These are phyloP conservation scores for Loxodes magnus DNA, from an alignment of 73 alveolate species.

Conservation along the genomic window DNA sequence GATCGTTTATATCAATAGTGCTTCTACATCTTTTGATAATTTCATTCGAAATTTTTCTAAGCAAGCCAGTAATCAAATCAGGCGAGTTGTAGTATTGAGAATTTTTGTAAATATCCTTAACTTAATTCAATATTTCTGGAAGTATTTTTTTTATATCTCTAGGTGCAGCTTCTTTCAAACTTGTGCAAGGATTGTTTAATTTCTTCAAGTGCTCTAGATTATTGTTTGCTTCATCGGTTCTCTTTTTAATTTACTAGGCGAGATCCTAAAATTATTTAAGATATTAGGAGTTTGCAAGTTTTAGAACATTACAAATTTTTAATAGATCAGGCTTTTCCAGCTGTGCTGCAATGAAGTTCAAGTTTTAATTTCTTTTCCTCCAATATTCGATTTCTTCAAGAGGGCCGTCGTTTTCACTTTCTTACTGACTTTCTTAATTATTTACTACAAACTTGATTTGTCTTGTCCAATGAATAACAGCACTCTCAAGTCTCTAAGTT, in stretches of 20 bases:
- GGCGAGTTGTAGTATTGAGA: slow-evolving; percentile 76
- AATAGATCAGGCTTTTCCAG: slow-evolving; percentile 71
- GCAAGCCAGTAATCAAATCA: slow-evolving; percentile 80
- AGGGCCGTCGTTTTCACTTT: slow-evolving; percentile 72
- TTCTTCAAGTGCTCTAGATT: slow-evolving; percentile 61
- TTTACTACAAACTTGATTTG: slow-evolving; percentile 93
- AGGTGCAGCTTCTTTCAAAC: slow-evolving; percentile 67
- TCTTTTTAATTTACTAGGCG: slow-evolving; percentile 60
- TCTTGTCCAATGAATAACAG: slow-evolving; percentile 95
- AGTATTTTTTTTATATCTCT: slow-evolving; percentile 70
- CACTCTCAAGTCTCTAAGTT: slow-evolving; percentile 90
- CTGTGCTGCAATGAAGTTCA: slow-evolving; percentile 50
- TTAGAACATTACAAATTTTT: slow-evolving; percentile 58
- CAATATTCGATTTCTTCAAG: slow-evolving; percentile 77
- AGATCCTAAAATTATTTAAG: slow-evolving; percentile 58
- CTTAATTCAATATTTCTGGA: slow-evolving; percentile 72
- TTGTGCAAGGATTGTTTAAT: slow-evolving; percentile 71
- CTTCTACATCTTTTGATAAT: slow-evolving; percentile 81
- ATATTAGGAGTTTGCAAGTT: slow-evolving; percentile 64
- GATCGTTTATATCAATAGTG: slow-evolving; percentile 65
- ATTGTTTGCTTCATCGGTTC: slow-evolving; percentile 72
- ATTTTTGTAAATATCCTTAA: slow-evolving; percentile 71
- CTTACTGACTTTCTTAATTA: slow-evolving; percentile 82
- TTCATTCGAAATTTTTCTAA: slow-evolving; percentile 84
- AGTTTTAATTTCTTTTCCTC: slow-evolving; percentile 67